Conservation (phyloP, 257 asterid species). For the Oldenlandia corymbosa region DNA sequence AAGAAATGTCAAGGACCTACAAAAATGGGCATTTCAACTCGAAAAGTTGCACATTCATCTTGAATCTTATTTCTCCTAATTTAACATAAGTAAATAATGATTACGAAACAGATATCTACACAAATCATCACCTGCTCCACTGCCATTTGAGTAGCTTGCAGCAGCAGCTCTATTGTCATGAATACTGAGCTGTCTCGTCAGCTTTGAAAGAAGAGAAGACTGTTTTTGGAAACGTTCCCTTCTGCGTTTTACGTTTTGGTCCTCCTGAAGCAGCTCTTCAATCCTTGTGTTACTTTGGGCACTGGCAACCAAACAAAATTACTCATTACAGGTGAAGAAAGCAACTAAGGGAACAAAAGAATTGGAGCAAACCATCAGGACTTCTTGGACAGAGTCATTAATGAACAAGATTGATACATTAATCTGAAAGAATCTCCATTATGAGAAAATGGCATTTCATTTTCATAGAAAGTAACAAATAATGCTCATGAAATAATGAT, state of each 20-base stretch:
- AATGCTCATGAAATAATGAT: neutral
- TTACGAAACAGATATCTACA: neutral
- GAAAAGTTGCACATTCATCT: neutral
- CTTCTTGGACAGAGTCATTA: neutral
- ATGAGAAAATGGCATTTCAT: neutral
- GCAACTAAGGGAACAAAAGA: neutral
- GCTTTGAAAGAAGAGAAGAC: slow-evolving; percentile 76
- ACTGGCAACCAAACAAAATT: slow-evolving; percentile 29
- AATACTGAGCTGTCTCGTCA: slow-evolving; percentile 65
- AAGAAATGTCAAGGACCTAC: neutral
- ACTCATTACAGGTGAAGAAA: neutral
- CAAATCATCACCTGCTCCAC: slow-evolving; percentile 49
- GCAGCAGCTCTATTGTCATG: slow-evolving; percentile 87
- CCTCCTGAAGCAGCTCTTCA: slow-evolving; percentile 88
- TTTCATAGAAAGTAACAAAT: neutral
- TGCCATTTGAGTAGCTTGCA: slow-evolving; percentile 50
- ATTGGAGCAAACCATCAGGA: neutral
- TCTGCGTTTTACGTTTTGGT: slow-evolving; percentile 67
- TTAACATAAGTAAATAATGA: slow-evolving; percentile 6
- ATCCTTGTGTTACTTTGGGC: slow-evolving; percentile 64
- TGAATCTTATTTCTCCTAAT: no score
- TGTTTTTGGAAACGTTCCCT: slow-evolving; percentile 77
- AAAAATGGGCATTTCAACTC: neutral
- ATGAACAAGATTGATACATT: neutral
- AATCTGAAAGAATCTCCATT: neutral